A percentile compares a stretch with the other conserved stretches of the same genome.
Evolutionary conservation across 2,329 filamentous ascomycete species (phyloP).

Genomic region (Diaporthe sp.): DNA sequence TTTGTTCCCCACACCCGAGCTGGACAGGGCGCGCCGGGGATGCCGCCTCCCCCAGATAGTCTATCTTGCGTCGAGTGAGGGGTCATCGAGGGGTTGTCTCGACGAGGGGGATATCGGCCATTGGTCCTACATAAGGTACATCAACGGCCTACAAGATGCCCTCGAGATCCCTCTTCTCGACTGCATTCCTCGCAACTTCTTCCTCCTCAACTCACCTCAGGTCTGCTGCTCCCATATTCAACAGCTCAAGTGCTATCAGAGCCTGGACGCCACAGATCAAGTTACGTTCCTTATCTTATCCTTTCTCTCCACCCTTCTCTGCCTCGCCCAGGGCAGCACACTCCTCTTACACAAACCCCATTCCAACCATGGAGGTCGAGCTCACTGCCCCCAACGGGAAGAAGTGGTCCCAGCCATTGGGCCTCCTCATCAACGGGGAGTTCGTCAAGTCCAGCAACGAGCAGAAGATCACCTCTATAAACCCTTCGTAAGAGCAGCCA

Average conservation of each 20-base stretch:
- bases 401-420: slow-evolving; percentile 79
- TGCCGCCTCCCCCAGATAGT: slow-evolving; percentile 28
- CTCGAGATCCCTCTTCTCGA: slow-evolving; percentile 17
- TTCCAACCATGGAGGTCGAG: slow-evolving; percentile 60
- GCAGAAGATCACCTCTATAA: slow-evolving; percentile 76
- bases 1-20: slow-evolving; percentile 13
- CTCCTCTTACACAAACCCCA: slow-evolving; percentile 20
- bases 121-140: slow-evolving; percentile 18
- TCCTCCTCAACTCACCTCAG: background rate
- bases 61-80: slow-evolving; percentile 22
- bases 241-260: background rate
- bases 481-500: slow-evolving; percentile 72
- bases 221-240: background rate
- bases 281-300: slow-evolving; percentile 12
- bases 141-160: slow-evolving; percentile 21
- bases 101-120: background rate
- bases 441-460: slow-evolving; percentile 78
- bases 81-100: slow-evolving; percentile 30
- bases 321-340: background rate
- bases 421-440: slow-evolving; percentile 89
- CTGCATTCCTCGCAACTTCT: slow-evolving; percentile 11
- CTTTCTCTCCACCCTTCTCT: background rate
- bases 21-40: background rate
- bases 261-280: background rate
- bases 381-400: slow-evolving; percentile 82